These are phyloP conservation scores for Naumovozyma castellii DNA, from an alignment of 805 yeast genomes.

Conservation along the genomic window DNA sequence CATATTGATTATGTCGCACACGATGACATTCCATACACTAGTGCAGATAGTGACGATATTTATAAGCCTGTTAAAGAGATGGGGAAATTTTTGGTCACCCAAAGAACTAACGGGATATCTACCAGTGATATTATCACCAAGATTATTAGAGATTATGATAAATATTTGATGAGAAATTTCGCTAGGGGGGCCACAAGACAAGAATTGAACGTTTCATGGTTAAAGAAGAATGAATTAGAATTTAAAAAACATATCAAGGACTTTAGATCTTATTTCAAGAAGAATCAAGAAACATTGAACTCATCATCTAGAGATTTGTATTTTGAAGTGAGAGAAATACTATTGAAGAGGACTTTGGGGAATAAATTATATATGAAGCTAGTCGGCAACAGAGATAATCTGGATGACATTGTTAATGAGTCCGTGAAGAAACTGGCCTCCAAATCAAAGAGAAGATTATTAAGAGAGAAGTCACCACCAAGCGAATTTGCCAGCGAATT, in stretches of 20 bases:
- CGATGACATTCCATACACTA: slow-evolving; percentile 91
- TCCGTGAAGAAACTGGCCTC: slow-evolving; percentile 5
- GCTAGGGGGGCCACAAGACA: slow-evolving; percentile 96
- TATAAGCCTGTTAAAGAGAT: slow-evolving; percentile 83
- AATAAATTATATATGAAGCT: slow-evolving; percentile 26
- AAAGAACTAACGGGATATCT: slow-evolving; percentile 92
- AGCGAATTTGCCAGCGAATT: slow-evolving; percentile 26
- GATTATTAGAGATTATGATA: slow-evolving; percentile 91
- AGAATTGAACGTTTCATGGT: slow-evolving; percentile 94
- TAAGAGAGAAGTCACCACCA: slow-evolving; percentile 26
- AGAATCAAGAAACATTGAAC: slow-evolving; percentile 57
- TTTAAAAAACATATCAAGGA: slow-evolving; percentile 83
- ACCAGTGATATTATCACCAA: slow-evolving; percentile 94
- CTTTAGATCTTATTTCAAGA: slow-evolving; percentile 77
- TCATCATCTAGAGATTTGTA: slow-evolving; percentile 74
- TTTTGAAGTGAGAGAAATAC: slow-evolving; percentile 70
- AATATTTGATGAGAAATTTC: slow-evolving; percentile 91
- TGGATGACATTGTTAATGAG: slow-evolving; percentile 34
- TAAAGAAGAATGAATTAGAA: slow-evolving; percentile 92
- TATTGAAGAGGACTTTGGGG: slow-evolving; percentile 32
- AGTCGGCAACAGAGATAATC: slow-evolving; percentile 31
- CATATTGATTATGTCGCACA: slow-evolving; percentile 94
- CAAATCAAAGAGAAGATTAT: slow-evolving; percentile 8
- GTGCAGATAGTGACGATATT: slow-evolving; percentile 83
- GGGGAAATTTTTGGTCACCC: slow-evolving; percentile 90